A percentile compares a stretch with the other conserved stretches of the same genome.
Evolutionary conservation across 257 asterid species (phyloP).

Genomic region (Solanum sejunctum): DNA sequence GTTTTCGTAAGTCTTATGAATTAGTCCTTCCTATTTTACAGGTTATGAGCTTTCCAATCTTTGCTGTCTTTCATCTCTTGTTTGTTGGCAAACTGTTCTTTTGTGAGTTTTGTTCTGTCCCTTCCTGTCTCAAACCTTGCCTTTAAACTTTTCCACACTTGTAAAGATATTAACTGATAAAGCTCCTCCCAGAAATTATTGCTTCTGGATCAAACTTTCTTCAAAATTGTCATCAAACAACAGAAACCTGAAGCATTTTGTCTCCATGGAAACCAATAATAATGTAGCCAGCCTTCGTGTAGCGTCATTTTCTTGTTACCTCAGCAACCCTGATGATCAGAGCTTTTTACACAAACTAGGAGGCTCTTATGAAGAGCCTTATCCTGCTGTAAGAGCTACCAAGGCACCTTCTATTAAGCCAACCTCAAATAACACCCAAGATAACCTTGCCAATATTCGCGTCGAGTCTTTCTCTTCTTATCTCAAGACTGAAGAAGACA

Average conservation of each 20-base stretch:
- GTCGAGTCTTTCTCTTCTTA: slow-evolving; percentile 26
- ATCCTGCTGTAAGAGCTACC: slow-evolving; percentile 10
- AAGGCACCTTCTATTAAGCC: slow-evolving; percentile 11
- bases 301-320: slow-evolving; percentile 74
- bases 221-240: not conserved
- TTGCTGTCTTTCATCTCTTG: not conserved
- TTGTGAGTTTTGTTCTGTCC: not conserved
- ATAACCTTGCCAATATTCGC: slow-evolving; percentile 9
- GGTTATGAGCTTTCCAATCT: not conserved
- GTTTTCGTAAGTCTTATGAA: not conserved
- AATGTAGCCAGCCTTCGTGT: slow-evolving; percentile 40
- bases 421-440: slow-evolving; percentile 7
- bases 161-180: not conserved
- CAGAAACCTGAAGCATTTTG: not conserved
- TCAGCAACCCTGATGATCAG: slow-evolving; percentile 38
- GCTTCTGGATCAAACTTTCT: not conserved
- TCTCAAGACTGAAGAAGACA: slow-evolving; percentile 19
- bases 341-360: slow-evolving; percentile 25
- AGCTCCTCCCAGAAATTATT: not conserved
- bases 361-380: slow-evolving; percentile 23
- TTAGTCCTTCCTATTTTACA: not conserved
- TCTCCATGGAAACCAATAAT: slow-evolving; percentile 46
- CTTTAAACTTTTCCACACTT: not conserved
- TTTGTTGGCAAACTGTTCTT: not conserved
- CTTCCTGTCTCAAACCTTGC: not conserved